Conservation (phyloP, 2,329 filamentous ascomycete genomes). For the Alternaria sp. region DNA sequence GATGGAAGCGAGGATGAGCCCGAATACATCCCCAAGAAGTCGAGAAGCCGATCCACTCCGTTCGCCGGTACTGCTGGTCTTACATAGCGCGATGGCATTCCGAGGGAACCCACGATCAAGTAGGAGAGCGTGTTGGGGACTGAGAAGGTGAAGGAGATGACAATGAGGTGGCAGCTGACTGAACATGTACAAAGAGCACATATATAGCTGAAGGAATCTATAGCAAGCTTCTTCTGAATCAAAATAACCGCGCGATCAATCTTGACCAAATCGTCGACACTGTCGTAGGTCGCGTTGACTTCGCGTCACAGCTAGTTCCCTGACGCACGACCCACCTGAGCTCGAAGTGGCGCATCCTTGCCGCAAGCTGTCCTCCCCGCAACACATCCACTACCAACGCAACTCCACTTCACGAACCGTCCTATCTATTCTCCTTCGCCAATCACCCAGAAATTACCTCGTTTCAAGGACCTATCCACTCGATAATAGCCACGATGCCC, state of each 20-base stretch:
- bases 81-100: neutral
- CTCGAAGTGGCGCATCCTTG: slow-evolving; percentile 7
- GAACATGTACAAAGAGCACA: neutral
- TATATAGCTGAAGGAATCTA: neutral
- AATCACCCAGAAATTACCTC: neutral
- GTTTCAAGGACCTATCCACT: neutral
- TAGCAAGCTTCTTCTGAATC: neutral
- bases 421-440: neutral
- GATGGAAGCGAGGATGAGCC: slow-evolving; percentile 6
- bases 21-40: slow-evolving; percentile 21
- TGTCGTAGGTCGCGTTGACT: neutral
- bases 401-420: neutral
- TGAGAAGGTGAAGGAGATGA: neutral
- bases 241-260: neutral
- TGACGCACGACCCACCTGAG: slow-evolving; percentile 4
- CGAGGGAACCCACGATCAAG: neutral
- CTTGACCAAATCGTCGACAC: neutral
- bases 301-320: neutral
- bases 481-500: slow-evolving; percentile 25
- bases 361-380: slow-evolving; percentile 17
- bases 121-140: neutral
- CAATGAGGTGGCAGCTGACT: neutral
- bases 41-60: slow-evolving; percentile 11
- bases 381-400: neutral
- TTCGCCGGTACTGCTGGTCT: neutral